Base-by-base conservation (phyloP, 805 yeast genomes). In the Sporopachydermia quercuum region DNA sequence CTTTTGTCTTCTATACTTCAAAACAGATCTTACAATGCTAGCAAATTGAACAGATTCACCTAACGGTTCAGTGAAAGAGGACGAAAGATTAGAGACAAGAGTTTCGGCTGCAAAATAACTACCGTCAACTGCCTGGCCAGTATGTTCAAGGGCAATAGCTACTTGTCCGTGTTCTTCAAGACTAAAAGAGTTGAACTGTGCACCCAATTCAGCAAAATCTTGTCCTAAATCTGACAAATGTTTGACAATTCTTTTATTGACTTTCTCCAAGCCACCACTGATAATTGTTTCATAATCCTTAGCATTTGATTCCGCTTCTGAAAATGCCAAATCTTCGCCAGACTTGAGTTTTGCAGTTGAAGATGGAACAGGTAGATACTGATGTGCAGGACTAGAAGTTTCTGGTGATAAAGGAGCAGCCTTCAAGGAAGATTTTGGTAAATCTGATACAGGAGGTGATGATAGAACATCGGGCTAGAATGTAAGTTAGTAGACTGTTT, bases 111-210 rank as follows among this genome's bases (percentile, higher is more conserved):
- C 53, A 45, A 73, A 54, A 51, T 65, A 66, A 37, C 63, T 42
- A 59, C 69, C 70, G 55, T 91, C 97, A 45, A 83, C 76, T 1
- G 86, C 79, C 51, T 82, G 86, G 1, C 97, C 96, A 18, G 85
- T 72, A 45, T 76, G 74, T 53, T 91, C 97, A 44, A 84, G 67
- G 2, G 76, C 64, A 3, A 74, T 52, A 1, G 91, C 65, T 35
- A 64, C 49, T 15, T 48, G 42, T 6, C 54, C 52, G 18, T 51
- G 47, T 43, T 62, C 63, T 46, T 76, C 78, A 19, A 76, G 55
- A 43, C 75, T 65, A 50, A 75, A 71, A 1, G 77, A 75, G 46
- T 76, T 76, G 50, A 69, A 74, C 47, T 70, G 65, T 1, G 78
- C 81, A 3, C 94, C 94, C n/a, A 83, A 56, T 45, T 82, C 91